Conservation (phyloP, 768 basidiomycete species). For the Suillus ampliporus region DNA sequence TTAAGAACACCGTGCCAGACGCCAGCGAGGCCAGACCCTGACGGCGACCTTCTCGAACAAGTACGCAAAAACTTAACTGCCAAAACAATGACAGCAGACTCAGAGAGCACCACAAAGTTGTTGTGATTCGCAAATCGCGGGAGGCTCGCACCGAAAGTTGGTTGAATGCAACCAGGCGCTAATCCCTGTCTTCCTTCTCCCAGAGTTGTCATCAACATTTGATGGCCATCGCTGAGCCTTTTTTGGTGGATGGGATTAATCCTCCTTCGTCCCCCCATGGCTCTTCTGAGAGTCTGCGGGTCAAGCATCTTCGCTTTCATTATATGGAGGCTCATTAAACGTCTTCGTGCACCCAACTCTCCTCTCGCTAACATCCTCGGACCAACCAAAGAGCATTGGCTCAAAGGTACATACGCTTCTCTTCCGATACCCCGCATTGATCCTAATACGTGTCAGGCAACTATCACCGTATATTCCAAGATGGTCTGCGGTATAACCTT, state of each 20-base stretch:
- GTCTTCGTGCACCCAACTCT: slow-evolving; percentile 12
- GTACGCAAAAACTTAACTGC: background rate
- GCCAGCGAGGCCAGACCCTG: too few species aligned
- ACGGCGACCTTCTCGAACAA: too few species aligned
- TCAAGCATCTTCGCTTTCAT: slow-evolving; percentile 16
- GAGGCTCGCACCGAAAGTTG: background rate
- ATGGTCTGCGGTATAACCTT: slow-evolving; percentile 39
- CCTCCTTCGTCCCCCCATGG: slow-evolving; percentile 8
- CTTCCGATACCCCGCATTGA: too few species aligned
- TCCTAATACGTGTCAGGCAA: slow-evolving; percentile 33
- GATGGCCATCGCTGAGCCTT: background rate
- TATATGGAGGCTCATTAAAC: slow-evolving; percentile 25
- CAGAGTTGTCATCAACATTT: background rate
- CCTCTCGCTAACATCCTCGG: slow-evolving; percentile 33
- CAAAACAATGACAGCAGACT: background rate
- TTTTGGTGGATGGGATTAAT: background rate
- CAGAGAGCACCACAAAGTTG: background rate
- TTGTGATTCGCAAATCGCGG: background rate
- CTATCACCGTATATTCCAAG: slow-evolving; percentile 36
- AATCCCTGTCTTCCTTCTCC: slow-evolving; percentile 3
- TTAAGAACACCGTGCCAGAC: background rate
- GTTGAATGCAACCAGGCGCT: background rate
- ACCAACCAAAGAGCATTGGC: slow-evolving; percentile 41
- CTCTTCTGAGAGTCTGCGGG: slow-evolving; percentile 12
- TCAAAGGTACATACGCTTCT: slow-evolving; percentile 30